phyloP scores from a whole-genome alignment of 306 rosid genomes.

The Sesbania bispinosa region DNA sequence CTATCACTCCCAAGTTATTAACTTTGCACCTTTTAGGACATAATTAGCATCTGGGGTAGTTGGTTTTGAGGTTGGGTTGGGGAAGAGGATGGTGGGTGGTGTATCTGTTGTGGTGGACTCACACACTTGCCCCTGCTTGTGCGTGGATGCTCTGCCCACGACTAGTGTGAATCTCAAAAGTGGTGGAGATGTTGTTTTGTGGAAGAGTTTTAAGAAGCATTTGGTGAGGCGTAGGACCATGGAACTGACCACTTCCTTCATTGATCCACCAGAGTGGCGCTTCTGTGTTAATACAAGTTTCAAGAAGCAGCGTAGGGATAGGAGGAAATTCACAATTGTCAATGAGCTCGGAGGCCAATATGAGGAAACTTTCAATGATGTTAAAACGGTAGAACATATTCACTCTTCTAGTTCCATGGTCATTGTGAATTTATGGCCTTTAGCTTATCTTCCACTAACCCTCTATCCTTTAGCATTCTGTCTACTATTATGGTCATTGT shows the following conservation, averaged over 20 bases:
- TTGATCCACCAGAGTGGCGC: conserved; percentile 59
- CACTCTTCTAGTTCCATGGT: not conserved
- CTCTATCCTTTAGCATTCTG: not conserved
- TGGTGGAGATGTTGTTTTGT: conserved; percentile 53
- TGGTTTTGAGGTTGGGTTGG: conserved; percentile 16
- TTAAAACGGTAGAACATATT: conserved; percentile 63
- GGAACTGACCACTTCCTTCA: conserved; percentile 65
- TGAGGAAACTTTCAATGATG: conserved; percentile 81
- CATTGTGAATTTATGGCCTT: not conserved
- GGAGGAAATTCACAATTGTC: conserved; percentile 47
- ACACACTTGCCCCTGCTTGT: conserved; percentile 80
- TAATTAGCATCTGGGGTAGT: conserved; percentile 25
- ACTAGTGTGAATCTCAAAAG: conserved; percentile 59
- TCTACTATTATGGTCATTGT: not conserved
- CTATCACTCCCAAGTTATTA: not conserved
- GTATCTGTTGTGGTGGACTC: conserved; percentile 77
- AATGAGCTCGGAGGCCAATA: conserved; percentile 88
- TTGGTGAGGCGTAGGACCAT: conserved; percentile 31
- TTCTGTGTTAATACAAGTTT: conserved; percentile 41
- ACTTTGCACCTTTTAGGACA: too few relatives aligned
- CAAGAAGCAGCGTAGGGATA: conserved; percentile 60
- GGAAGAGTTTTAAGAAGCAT: conserved; percentile 52
- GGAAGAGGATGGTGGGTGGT: conserved; percentile 66
- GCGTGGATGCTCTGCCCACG: conserved; percentile 70
- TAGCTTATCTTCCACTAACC: not conserved